Evolutionary conservation across 1,139 yeast genomes (phyloP), one percentile per base, ranked within the genome.

Genomic region (Magnusiomyces magnusii): DNA sequence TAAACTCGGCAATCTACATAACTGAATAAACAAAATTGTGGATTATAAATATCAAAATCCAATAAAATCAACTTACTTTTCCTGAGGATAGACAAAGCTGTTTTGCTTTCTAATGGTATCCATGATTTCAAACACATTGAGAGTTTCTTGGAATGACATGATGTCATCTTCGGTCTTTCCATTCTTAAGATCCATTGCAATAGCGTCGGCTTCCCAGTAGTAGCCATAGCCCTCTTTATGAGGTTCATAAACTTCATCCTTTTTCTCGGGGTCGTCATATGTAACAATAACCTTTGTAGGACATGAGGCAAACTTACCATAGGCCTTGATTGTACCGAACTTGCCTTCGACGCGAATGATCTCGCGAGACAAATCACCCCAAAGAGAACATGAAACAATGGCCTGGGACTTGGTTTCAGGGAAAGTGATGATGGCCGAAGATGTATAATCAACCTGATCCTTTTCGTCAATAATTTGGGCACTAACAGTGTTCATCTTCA

Each of bases 161-260:
- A 68, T 63, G 7, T 52, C 55, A 57, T 74, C 72, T 62, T 76
- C 76, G 76, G 81, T 51, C 73, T 67, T 10, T 76, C 76, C 24
- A 82, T 64, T 67, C 75, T 59, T 41, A 7, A 61, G 55, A 7
- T 65, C 64, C 47, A 61, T 57, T 21, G 58, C 58, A 31, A 56
- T 71, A 7, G 82, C 83, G 53, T 80, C 78, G 2, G 84, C 84
- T 66, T 81, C 85, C 67, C 77, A 77, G 59, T 78, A 77, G 67
- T 80, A 78, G 1, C 84, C 85, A 56, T 71, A 66, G 24, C 74
- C 75, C 1, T 25, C 41, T 41, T 58, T 61, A 3, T 67, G 66
- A 31, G 70, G 62, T 17, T 65, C 65, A 44, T 61, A 60, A 49
- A 64, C 61, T 31, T 60, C 55, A 21, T 57, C 59, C 31, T 60